Evolutionary conservation across 331 rosid species (phyloP).

Genomic region (Dryas integrifolia): DNA sequence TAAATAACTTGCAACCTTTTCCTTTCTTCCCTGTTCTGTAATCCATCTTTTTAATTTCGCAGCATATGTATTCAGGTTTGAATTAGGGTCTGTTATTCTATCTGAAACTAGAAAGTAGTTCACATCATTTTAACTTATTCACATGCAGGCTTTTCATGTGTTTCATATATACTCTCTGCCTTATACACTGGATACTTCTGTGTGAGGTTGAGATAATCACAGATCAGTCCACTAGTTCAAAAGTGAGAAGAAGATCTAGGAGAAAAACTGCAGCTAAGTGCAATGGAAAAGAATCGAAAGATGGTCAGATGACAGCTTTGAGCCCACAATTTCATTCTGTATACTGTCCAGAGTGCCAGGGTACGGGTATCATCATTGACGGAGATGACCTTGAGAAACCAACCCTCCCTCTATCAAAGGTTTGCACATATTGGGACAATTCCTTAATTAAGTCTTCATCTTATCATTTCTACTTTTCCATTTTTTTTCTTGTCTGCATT

Average conservation of each 20-base stretch:
- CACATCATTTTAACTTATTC: conserved; percentile 4
- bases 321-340: conserved; percentile 38
- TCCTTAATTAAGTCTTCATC: background rate
- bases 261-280: conserved; percentile 46
- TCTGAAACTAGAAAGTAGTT: background rate
- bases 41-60: conserved; percentile 5
- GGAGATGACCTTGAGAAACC: conserved; percentile 59
- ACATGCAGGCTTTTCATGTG: conserved; percentile 76
- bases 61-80: conserved; percentile 5
- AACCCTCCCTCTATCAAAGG: conserved; percentile 61
- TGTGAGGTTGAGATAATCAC: conserved; percentile 60
- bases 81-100: background rate
- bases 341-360: conserved; percentile 94
- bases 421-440: conserved; percentile 26
- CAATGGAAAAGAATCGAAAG: conserved; percentile 26
- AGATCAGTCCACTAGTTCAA: conserved; percentile 41
- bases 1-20: conserved; percentile 12
- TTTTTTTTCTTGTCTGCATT: background rate
- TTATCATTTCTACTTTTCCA: background rate
- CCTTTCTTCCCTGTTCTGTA: conserved; percentile 1
- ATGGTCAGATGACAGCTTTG: conserved; percentile 31
- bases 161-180: conserved; percentile 69
- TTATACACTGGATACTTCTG: conserved; percentile 76
- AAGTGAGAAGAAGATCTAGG: conserved; percentile 44
- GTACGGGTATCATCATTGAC: conserved; percentile 53